Percentiles rank a stretch among this genome's conserved stretches.
Conservation (phyloP, 73 alveolate species). For the Paramecium caudatum region DNA sequence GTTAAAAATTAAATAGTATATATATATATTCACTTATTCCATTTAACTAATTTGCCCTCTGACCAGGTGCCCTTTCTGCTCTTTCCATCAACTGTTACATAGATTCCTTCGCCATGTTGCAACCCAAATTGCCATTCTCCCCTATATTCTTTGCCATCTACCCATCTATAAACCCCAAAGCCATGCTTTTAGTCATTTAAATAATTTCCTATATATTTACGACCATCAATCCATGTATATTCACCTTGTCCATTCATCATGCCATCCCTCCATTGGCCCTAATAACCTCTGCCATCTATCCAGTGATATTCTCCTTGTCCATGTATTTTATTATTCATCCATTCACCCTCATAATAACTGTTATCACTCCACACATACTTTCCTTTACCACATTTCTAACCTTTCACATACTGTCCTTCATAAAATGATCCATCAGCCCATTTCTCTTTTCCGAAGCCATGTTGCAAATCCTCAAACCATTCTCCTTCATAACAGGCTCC, state of each 20-base stretch:
- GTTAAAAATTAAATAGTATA: too few relatives aligned
- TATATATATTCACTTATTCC: conserved; percentile 60
- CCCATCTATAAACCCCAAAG: conserved; percentile 86
- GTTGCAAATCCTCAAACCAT: conserved; percentile 68
- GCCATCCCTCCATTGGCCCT: conserved; percentile 74
- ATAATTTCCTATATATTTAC: conserved; percentile 82
- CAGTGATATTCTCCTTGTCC: conserved; percentile 68
- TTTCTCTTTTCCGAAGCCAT: conserved; percentile 74
- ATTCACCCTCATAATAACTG: conserved; percentile 72
- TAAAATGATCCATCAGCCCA: conserved; percentile 75
- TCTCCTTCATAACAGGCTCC: conserved; percentile 68
- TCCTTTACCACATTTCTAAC: conserved; percentile 71
- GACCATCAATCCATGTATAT: conserved; percentile 83
- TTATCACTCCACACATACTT: conserved; percentile 68
- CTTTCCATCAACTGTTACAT: conserved; percentile 77
- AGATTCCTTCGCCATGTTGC: conserved; percentile 84
- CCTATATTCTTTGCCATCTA: conserved; percentile 83
- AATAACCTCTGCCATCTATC: conserved; percentile 74
- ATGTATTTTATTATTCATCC: conserved; percentile 63
- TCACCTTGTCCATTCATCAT: conserved; percentile 78
- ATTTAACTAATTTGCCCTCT: conserved; percentile 81
- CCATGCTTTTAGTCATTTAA: conserved; percentile 85
- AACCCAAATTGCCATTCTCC: conserved; percentile 86
- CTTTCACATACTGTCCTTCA: conserved; percentile 67
- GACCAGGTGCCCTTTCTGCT: conserved; percentile 79